Evolutionary conservation across 768 basidiomycete species (phyloP), one percentile per base, ranked within the genome.

Genomic region (Lentinula sp.): DNA sequence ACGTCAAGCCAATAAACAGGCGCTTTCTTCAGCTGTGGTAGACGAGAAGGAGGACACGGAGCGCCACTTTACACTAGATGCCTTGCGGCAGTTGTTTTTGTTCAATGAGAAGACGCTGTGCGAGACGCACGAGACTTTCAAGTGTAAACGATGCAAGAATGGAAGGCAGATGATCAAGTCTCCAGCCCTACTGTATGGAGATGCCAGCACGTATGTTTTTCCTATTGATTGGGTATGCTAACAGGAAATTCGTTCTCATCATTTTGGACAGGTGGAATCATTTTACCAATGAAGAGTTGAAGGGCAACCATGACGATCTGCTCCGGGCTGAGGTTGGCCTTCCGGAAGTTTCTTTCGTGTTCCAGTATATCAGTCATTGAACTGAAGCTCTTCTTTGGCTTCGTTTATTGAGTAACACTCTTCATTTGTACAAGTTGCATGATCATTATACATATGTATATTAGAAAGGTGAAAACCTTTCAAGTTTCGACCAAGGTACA

Each of bases 121-220:
- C 67, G 94, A 98, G 70, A 98, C 97, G 37, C 97, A 99, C 67
- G 96, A 98, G 69, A 95, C 94, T 7, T 98, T 96, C 83, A 98
- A 98, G 74, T 95, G 93, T 74, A 93, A 91, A 72, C 82, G 92
- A 55, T 96, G 94, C 73, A 88, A 84, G 74, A 79, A 94, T 63
- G 94, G 93, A 18, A 89, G 83, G 67, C 97, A 98, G 71, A 69
- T 81, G 48, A 79, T 84, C 67, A 98, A 96, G 73, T 80, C 92
- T 3, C 85, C 88, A 2, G 95, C 93, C 0, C 71, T 98, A 67
- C 71, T 99, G 15, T 98, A 98, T 65, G 97, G 97, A 15, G 97
- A 99, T 72, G 94, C 92, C 2, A 95, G 93, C 90, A 91, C 95
- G 93, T 95, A 81, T 63, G 13, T 45, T 61, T 32, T 41, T 53